These are phyloP conservation scores for Teratosphaeriaceae sp. DNA, from an alignment of 2,329 filamentous ascomycete species.

Conservation along the genomic window DNA sequence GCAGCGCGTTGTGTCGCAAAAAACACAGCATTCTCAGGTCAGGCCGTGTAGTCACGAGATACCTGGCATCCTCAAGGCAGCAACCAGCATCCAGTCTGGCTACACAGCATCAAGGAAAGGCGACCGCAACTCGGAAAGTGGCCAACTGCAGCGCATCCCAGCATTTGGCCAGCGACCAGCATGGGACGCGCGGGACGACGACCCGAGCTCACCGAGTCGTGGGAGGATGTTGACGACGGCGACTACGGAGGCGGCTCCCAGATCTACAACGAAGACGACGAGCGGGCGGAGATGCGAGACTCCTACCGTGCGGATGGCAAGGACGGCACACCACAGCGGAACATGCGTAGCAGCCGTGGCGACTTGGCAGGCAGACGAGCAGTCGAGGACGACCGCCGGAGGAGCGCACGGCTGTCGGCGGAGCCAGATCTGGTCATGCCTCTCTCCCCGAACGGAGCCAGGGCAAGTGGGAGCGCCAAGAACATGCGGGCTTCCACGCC, in stretches of 20 bases:
- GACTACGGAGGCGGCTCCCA: slow-evolving; percentile 16
- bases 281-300: slow-evolving; percentile 21
- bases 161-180: background rate
- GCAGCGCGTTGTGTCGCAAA: too few species aligned
- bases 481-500: slow-evolving; percentile 17
- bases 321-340: slow-evolving; percentile 3
- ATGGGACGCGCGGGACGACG: slow-evolving; percentile 13
- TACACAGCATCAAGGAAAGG: too few species aligned
- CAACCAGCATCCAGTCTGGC: too few species aligned
- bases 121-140: too few species aligned
- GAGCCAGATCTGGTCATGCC: slow-evolving; percentile 41
- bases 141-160: background rate
- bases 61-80: too few species aligned
- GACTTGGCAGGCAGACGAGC: background rate
- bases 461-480: slow-evolving; percentile 3
- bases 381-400: slow-evolving; percentile 3
- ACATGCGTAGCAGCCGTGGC: slow-evolving; percentile 13
- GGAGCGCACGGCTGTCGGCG: slow-evolving; percentile 18
- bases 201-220: slow-evolving; percentile 26
- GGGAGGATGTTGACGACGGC: slow-evolving; percentile 26
- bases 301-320: slow-evolving; percentile 12
- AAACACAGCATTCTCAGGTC: too few species aligned
- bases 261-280: slow-evolving; percentile 23
- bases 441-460: slow-evolving; percentile 22
- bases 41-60: too few species aligned